Evolutionary conservation across 345 rosid genomes (phyloP).

Genomic region (Aquilaria yunnanensis): DNA sequence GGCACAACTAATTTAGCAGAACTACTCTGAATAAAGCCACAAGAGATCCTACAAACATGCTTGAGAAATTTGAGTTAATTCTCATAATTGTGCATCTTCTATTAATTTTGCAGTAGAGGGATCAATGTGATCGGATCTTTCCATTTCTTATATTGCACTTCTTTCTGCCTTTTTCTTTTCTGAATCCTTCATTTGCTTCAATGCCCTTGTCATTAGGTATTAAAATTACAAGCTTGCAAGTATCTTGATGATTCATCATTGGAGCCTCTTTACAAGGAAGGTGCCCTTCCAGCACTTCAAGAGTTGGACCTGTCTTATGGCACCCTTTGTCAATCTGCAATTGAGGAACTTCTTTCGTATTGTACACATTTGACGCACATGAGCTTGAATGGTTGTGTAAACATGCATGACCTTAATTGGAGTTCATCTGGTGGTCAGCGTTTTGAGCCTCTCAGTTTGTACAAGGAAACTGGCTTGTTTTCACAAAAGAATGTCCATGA

Average conservation of each 20-base stretch:
- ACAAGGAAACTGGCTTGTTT: constrained; percentile 18
- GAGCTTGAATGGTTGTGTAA: constrained; percentile 90
- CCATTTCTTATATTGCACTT: background rate
- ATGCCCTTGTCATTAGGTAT: constrained; percentile 40
- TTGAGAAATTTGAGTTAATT: too few relatives aligned
- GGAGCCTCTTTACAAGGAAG: constrained; percentile 88
- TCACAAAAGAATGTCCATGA: constrained; percentile 24
- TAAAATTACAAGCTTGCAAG: constrained; percentile 97
- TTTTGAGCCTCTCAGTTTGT: constrained; percentile 26
- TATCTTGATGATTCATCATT: constrained; percentile 78
- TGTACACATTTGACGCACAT: constrained; percentile 90
- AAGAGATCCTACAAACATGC: too few relatives aligned
- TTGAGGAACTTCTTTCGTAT: constrained; percentile 89
- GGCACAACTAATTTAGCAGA: too few relatives aligned
- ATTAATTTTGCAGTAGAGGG: too few relatives aligned
- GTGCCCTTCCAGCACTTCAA: constrained; percentile 70
- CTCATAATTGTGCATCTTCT: too few relatives aligned
- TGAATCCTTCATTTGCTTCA: background rate
- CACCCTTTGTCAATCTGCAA: constrained; percentile 82
- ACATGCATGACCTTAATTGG: constrained; percentile 97
- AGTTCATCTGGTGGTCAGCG: constrained; percentile 41
- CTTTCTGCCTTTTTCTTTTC: background rate
- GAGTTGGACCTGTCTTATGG: constrained; percentile 96
- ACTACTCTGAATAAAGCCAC: too few relatives aligned
- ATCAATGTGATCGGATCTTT: too few relatives aligned